Percentiles rank a stretch among this genome's conserved stretches.
Evolutionary conservation across 2,329 filamentous ascomycete genomes (phyloP).

Genomic region (Cladosporium sphaerospermum): DNA sequence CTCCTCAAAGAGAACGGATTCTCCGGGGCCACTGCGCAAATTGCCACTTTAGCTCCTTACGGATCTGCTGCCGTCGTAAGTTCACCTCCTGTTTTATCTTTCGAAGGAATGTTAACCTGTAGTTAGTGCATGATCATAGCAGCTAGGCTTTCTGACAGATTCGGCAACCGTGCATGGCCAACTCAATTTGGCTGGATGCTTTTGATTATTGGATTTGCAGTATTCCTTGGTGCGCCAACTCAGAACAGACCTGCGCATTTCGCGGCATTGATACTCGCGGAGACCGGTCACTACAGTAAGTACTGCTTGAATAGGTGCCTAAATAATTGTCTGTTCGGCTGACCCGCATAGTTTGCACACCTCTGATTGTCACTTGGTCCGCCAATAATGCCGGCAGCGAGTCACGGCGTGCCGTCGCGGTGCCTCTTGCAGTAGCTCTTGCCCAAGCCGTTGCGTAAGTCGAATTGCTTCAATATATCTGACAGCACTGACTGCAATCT

Average conservation of each 20-base stretch:
- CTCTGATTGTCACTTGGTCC: constrained; percentile 13
- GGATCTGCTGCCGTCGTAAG: constrained; percentile 11
- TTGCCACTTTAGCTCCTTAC: constrained; percentile 12
- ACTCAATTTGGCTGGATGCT: constrained; percentile 14
- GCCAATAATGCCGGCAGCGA: constrained; percentile 15
- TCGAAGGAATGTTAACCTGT: not conserved
- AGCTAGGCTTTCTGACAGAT: constrained; percentile 10
- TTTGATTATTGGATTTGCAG: constrained; percentile 11
- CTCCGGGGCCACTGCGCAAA: constrained; percentile 12
- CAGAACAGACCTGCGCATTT: constrained; percentile 13
- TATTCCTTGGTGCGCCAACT: constrained; percentile 12
- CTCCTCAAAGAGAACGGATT: constrained; percentile 13
- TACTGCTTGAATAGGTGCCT: not conserved
- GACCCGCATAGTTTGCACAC: constrained; percentile 10
- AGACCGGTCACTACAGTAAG: constrained; percentile 14
- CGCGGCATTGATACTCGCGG: constrained; percentile 12
- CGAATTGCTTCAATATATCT: not conserved
- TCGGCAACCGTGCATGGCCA: constrained; percentile 12
- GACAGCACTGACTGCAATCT: not conserved
- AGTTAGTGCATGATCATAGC: constrained; percentile 11
- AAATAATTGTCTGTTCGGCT: not conserved
- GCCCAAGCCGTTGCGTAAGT: constrained; percentile 12
- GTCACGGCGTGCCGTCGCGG: constrained; percentile 13
- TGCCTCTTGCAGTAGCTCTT: constrained; percentile 13
- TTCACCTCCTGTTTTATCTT: not conserved